phyloP scores from a whole-genome alignment of 2,329 filamentous ascomycete genomes.

The Microsporum audouinii region DNA sequence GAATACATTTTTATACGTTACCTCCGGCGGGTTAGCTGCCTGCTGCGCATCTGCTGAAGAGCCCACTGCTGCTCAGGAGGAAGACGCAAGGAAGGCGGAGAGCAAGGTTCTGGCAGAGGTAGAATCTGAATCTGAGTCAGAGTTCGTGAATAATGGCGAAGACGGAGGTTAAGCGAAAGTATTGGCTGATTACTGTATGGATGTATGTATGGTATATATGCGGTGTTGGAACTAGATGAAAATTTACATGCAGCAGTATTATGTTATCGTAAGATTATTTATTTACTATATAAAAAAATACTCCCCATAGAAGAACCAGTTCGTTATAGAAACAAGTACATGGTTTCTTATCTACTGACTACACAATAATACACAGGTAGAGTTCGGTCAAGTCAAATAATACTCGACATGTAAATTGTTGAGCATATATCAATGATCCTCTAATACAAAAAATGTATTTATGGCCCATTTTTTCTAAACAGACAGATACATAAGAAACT shows the following conservation, averaged over 20 bases:
- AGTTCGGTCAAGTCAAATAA: too few relatives aligned
- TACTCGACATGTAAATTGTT: too few relatives aligned
- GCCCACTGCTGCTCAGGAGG: constrained; percentile 8
- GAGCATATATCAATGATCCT: too few relatives aligned
- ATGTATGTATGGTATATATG: not conserved
- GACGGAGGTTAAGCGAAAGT: constrained; percentile 13
- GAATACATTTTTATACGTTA: constrained; percentile 63
- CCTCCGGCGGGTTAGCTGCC: constrained; percentile 56
- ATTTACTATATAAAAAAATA: too few relatives aligned
- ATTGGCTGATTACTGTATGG: not conserved
- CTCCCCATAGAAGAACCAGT: too few relatives aligned
- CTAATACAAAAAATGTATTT: not conserved
- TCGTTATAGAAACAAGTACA: too few relatives aligned
- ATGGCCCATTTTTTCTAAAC: not conserved
- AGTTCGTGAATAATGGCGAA: constrained; percentile 15
- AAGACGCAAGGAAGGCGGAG: constrained; percentile 20
- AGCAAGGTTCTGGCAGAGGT: constrained; percentile 21
- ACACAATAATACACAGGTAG: too few relatives aligned
- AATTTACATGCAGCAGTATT: too few relatives aligned
- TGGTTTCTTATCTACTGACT: too few relatives aligned
- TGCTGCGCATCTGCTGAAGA: constrained; percentile 16
- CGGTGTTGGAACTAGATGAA: too few relatives aligned
- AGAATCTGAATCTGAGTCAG: constrained; percentile 18
- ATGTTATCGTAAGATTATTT: too few relatives aligned
- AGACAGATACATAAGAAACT: not conserved